A percentile compares a stretch with the other conserved stretches of the same genome.
phyloP scores from a whole-genome alignment of 1,284 basidiomycete species.

The Fomes fomentarius region DNA sequence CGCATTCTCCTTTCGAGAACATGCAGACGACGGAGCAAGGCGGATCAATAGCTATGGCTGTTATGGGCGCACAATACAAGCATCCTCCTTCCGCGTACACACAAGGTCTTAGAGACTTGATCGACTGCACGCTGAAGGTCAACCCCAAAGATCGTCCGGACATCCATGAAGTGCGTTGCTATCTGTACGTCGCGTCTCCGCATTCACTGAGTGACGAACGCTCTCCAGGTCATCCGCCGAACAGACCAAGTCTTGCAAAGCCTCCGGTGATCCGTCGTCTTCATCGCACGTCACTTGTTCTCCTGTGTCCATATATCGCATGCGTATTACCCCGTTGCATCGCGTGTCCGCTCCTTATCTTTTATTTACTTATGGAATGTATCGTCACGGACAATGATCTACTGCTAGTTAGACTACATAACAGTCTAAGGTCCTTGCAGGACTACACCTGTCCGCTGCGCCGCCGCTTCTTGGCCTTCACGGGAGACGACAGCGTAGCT shows the following conservation, averaged over 20 bases:
- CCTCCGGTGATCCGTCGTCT: constrained; percentile 42
- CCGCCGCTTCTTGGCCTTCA: constrained; percentile 17
- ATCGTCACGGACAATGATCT: constrained; percentile 21
- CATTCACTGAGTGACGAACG: not conserved
- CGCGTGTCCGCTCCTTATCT: constrained; percentile 16
- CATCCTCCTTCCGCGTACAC: constrained; percentile 85
- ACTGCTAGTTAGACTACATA: constrained; percentile 17
- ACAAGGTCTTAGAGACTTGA: constrained; percentile 77
- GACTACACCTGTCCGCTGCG: constrained; percentile 4
- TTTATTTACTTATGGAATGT: constrained; percentile 16
- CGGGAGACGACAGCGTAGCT: not conserved
- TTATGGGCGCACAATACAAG: constrained; percentile 87
- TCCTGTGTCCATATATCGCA: not conserved
- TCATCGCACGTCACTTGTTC: not conserved
- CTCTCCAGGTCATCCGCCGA: constrained; percentile 66
- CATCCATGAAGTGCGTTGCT: constrained; percentile 71
- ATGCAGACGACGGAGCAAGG: constrained; percentile 85
- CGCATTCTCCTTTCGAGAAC: constrained; percentile 92
- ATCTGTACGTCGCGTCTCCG: not conserved
- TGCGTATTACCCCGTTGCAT: constrained; percentile 1
- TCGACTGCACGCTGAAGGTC: constrained; percentile 82
- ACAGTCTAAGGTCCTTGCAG: not conserved
- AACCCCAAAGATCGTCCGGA: constrained; percentile 82
- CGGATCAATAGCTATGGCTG: constrained; percentile 94
- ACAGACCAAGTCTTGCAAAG: constrained; percentile 68